Evolutionary conservation across 2,329 filamentous ascomycete species (phyloP), one percentile per base, ranked within the genome.

Genomic region (Metarhizium robertsii): DNA sequence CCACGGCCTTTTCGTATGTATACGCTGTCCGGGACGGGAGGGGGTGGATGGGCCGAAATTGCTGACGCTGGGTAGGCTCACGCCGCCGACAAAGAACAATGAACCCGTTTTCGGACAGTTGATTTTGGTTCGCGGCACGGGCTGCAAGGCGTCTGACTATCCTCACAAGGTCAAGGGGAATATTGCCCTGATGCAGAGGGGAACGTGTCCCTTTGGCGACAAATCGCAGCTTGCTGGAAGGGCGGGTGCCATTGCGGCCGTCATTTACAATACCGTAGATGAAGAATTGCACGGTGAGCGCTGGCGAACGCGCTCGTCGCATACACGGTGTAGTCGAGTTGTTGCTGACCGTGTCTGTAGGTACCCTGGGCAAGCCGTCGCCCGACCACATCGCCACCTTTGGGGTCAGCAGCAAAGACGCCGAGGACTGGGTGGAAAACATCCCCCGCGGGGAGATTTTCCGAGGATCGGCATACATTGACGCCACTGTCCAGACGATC

Each of bases 181-280:
- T 56, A 85, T 94, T 57, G 88, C 86, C 10, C 75, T 94, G 42
- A 79, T 94, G 60, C 75, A 77, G 34, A 84, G 89, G 55, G 89
- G 89, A 53, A 75, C 71, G 1, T 94, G 89, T 65, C 61, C 82
- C 7, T 94, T 92, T 61, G 87, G 84, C 11, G 70, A 77, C 57
- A 94, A 94, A 73, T 86, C 86, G 1, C 78, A 77, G 53, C 72
- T 80, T 14, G 88, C 89, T 6, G 86, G 84, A 46, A 76, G 74
- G 51, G 86, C 86, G 1, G 87, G 88, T 20, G 89, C 89, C 5
- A 69, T 81, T 3, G 88, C 84, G 2, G 86, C 85, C 1, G 71
- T 94, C 14, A 76, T 94, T 52, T 92, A 88, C 72, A 90, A 92
- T 74, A 86, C 85, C 61, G 82, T 83, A 51, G 71, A 78, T 1